Percentiles rank a stretch among this genome's conserved stretches.
These are phyloP conservation scores for Talaromyces liani DNA, from an alignment of 495 filamentous ascomycete genomes.

Conservation along the genomic window DNA sequence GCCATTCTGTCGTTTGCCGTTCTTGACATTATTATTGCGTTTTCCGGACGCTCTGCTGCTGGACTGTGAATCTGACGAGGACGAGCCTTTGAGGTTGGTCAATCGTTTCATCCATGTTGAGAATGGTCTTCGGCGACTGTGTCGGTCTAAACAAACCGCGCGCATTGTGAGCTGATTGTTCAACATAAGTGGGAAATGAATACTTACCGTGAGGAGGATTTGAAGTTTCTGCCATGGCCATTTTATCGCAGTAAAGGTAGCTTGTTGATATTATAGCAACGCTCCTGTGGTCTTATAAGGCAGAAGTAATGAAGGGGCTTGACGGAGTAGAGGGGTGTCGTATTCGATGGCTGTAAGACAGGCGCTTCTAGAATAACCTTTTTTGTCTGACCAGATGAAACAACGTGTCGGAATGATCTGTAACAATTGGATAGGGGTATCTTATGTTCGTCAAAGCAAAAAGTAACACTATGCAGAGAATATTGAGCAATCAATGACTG, in stretches of 20 bases:
- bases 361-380: not conserved
- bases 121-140: slow-evolving; percentile 76
- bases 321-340: not conserved
- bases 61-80: slow-evolving; percentile 40
- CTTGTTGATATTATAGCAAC: not conserved
- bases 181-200: not conserved
- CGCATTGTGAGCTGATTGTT: slow-evolving; percentile 14
- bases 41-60: slow-evolving; percentile 39
- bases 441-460: not conserved
- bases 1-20: slow-evolving; percentile 37
- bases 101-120: slow-evolving; percentile 92
- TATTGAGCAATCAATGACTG: not conserved
- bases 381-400: not conserved
- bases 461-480: not conserved
- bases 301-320: not conserved
- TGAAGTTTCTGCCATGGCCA: slow-evolving; percentile 9
- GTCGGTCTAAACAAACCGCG: slow-evolving; percentile 41
- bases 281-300: not conserved
- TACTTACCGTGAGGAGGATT: not conserved
- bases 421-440: not conserved
- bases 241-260: not conserved
- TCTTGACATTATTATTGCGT: slow-evolving; percentile 36
- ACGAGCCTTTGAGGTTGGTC: slow-evolving; percentile 66
- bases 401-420: not conserved
- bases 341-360: not conserved